Percentiles rank a stretch among this genome's conserved stretches.
Conservation (phyloP, 2,329 filamentous ascomycete genomes). For the Ambrosiella beaveri region DNA sequence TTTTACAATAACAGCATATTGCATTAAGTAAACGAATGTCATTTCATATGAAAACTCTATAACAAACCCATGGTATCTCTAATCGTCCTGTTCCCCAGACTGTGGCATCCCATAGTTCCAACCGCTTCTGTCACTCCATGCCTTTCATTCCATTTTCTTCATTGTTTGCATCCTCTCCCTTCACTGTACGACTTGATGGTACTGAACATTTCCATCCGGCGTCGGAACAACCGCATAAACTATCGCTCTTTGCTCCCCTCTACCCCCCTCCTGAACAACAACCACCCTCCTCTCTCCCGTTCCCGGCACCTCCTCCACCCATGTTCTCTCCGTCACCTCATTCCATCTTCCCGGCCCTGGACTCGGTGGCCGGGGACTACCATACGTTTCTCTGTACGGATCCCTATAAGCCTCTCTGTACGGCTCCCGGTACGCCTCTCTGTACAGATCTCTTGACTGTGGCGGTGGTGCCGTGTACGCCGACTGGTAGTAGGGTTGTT, state of each 20-base stretch:
- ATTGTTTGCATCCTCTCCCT: not conserved
- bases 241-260: not conserved
- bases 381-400: too few species aligned
- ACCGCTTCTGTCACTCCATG: too few species aligned
- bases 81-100: not conserved
- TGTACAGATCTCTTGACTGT: too few species aligned
- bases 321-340: not conserved
- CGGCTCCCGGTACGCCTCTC: too few species aligned
- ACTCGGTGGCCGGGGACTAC: too few species aligned
- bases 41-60: not conserved
- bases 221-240: constrained; percentile 6
- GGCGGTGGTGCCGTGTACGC: too few species aligned
- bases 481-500: too few species aligned
- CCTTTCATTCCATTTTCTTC: not conserved
- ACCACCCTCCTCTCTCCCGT: not conserved
- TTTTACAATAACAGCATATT: too few species aligned
- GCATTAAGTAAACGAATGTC: not conserved
- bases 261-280: not conserved
- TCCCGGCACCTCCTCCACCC: not conserved
- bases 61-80: too few species aligned
- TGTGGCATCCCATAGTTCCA: not conserved
- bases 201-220: constrained; percentile 3
- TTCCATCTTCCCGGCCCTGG: too few species aligned
- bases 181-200: constrained; percentile 3
- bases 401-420: too few species aligned